Percentiles rank a stretch among this genome's conserved stretches.
phyloP scores from a whole-genome alignment of 495 filamentous ascomycete genomes.

The Podospora sp. region DNA sequence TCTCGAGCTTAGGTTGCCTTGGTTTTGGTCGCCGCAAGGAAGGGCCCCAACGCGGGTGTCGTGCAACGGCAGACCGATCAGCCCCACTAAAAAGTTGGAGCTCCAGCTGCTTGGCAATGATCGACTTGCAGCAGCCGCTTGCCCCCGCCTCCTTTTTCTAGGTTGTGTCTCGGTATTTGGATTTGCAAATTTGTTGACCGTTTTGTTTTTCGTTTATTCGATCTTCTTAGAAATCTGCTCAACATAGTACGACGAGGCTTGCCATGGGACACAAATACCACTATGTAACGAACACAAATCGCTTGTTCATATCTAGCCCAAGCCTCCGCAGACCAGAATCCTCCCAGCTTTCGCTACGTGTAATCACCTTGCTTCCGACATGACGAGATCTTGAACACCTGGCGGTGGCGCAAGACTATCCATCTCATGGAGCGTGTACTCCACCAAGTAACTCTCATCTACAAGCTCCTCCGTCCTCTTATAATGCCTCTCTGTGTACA shows the following conservation, averaged over 20 bases:
- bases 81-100: slow-evolving; percentile 9
- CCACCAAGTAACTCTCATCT: slow-evolving; percentile 93
- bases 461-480: slow-evolving; percentile 80
- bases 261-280: neutral
- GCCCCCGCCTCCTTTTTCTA: too few species aligned
- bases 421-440: slow-evolving; percentile 93
- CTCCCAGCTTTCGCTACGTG: neutral
- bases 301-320: neutral
- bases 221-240: too few species aligned
- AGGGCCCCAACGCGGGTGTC: slow-evolving; percentile 1
- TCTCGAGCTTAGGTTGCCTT: neutral
- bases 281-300: neutral
- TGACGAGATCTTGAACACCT: slow-evolving; percentile 43
- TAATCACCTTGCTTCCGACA: slow-evolving; percentile 39
- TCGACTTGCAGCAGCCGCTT: too few species aligned
- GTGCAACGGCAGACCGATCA: neutral
- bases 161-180: too few species aligned
- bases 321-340: neutral
- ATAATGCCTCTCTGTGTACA: slow-evolving; percentile 92
- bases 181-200: too few species aligned
- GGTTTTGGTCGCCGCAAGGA: neutral
- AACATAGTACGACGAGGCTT: too few species aligned
- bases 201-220: too few species aligned
- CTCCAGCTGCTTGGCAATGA: neutral
- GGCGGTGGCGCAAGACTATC: slow-evolving; percentile 65